Evolutionary conservation across 805 yeast species (phyloP), one percentile per base, ranked within the genome.

Genomic region (Candida rishiriensis): DNA sequence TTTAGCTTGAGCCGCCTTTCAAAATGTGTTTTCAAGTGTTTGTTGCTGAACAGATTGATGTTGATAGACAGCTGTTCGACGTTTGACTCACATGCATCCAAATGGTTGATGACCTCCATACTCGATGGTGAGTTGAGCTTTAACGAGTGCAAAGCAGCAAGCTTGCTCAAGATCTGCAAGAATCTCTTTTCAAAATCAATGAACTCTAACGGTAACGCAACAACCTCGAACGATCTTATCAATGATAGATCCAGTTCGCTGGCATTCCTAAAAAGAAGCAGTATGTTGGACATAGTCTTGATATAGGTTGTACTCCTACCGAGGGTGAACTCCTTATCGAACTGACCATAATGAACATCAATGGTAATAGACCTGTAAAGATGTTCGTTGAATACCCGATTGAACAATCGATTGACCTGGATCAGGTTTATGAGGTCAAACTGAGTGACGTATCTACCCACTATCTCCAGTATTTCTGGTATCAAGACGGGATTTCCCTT

Each of bases 161-260:
- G 42, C n/a, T 26, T 40, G 12, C 38, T 11, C 33, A 49, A 34
- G 11, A 16, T 10, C 14, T 30, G 13, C 14, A 30, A 5, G 33
- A 58, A 37, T 26, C 45, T 42, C 7, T 37, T 34, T 34, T 60
- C 62, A 34, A 61, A 55, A 29, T 60, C 60, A 18, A 59, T 57
- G 41, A 59, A 59, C 32, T 61, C 65, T 14, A 45, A 43, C 13
- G 64, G 63, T 12, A 57, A 38, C 29, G 46, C 40, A 1, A 47
- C 47, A 2, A 60, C 55, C 4, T 37, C 30, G 16, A 61, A 44
- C 7, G 31, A 4, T 7, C 48, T 40, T 39, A 52, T 43, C 21
- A 48, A 21, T 34, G 42, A 32, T 8, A 56, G 18, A 40, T 52
- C 26, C 7, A 7, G 7, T 21, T 21, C 37, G 40, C 51, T 37